A percentile compares a stretch with the other conserved stretches of the same genome.
Conservation (phyloP, 371 early-diverging fungal species). For the Apophysomyces elegans region DNA sequence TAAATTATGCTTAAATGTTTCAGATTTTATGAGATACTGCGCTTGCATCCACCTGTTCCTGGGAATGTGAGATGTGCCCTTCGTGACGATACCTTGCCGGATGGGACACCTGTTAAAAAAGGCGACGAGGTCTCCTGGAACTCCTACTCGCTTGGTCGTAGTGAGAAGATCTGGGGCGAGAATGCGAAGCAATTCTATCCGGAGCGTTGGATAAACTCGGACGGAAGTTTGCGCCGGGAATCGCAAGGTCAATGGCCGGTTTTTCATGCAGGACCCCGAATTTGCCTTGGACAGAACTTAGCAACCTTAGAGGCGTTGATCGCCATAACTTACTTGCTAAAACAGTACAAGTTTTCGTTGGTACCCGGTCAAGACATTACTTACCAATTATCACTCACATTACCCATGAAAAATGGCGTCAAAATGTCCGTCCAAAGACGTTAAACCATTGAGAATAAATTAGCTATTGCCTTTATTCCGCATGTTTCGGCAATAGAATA, state of each 20-base stretch:
- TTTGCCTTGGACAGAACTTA: conserved; percentile 60
- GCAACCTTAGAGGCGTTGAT: conserved; percentile 59
- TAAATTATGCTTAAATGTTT: not conserved
- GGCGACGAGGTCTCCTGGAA: conserved; percentile 55
- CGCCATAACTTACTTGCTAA: conserved; percentile 48
- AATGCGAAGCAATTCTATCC: conserved; percentile 52
- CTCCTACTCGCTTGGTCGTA: conserved; percentile 52
- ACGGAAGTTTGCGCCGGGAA: conserved; percentile 25
- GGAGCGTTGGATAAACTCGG: conserved; percentile 49
- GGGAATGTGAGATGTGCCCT: conserved; percentile 53
- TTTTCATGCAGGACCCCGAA: conserved; percentile 64
- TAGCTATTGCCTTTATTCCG: too few relatives aligned
- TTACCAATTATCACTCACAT: conserved; percentile 41
- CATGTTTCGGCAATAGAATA: too few relatives aligned
- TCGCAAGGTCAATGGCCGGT: conserved; percentile 30
- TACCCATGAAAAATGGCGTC: conserved; percentile 59
- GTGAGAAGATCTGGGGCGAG: conserved; percentile 48
- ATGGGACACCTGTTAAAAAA: conserved; percentile 57
- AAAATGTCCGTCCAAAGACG: conserved; percentile 41
- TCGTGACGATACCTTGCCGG: conserved; percentile 59
- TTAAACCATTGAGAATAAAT: not conserved
- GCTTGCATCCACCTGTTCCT: conserved; percentile 69
- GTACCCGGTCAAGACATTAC: conserved; percentile 47
- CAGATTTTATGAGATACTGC: conserved; percentile 58
- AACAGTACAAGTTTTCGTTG: conserved; percentile 50